Conservation (phyloP, 208 protist genomes). For the Wallacemonas rigidus region DNA sequence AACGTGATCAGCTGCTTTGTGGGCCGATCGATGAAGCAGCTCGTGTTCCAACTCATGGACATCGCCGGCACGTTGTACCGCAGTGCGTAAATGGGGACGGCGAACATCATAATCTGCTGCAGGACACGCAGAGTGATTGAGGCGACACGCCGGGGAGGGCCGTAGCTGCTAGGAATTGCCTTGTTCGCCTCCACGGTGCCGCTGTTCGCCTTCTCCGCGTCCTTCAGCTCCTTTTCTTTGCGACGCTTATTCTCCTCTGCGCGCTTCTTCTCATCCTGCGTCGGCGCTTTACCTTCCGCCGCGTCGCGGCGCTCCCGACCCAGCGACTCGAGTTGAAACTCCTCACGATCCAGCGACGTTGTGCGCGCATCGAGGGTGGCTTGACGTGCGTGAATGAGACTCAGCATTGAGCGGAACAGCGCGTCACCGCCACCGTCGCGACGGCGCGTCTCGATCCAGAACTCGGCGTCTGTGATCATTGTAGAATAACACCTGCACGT, state of each 20-base stretch:
- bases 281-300: slow-evolving; percentile 31
- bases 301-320: slow-evolving; percentile 38
- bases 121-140: slow-evolving; percentile 65
- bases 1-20: slow-evolving; percentile 84
- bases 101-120: slow-evolving; percentile 88
- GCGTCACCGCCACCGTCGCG: slow-evolving; percentile 51
- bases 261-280: slow-evolving; percentile 34
- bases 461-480: slow-evolving; percentile 89
- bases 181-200: slow-evolving; percentile 36
- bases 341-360: slow-evolving; percentile 38
- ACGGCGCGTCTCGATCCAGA: slow-evolving; percentile 79
- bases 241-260: slow-evolving; percentile 22
- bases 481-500: too few species aligned
- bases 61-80: slow-evolving; percentile 89
- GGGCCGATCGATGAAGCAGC: slow-evolving; percentile 76
- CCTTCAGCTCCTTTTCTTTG: slow-evolving; percentile 36
- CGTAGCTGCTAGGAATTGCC: slow-evolving; percentile 20
- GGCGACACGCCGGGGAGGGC: slow-evolving; percentile 36
- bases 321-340: slow-evolving; percentile 29
- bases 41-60: slow-evolving; percentile 87
- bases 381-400: slow-evolving; percentile 69
- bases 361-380: slow-evolving; percentile 45
- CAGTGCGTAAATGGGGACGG: slow-evolving; percentile 76
- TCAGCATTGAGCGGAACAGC: slow-evolving; percentile 72
- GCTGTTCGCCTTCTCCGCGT: slow-evolving; percentile 40